A percentile compares a stretch with the other conserved stretches of the same genome.
Conservation (phyloP, 768 basidiomycete genomes). For the Xanthoconium purpureum region DNA sequence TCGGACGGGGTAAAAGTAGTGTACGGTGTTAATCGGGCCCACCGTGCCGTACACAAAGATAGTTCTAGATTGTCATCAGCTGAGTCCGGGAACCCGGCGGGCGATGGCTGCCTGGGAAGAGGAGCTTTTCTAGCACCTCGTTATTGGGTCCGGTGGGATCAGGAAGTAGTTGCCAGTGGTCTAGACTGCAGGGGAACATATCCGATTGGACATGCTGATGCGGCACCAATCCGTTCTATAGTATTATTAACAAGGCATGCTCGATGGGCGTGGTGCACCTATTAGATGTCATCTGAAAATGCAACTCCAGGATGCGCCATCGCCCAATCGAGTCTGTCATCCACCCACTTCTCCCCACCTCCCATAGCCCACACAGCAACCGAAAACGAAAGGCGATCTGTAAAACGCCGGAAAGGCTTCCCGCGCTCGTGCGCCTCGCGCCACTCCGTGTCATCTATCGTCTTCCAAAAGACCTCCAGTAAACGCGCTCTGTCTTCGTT, state of each 20-base stretch:
- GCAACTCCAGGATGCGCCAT: neutral
- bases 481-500: neutral
- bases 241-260: too few species aligned
- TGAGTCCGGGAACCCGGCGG: neutral
- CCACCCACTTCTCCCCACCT: neutral
- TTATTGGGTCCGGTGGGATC: neutral
- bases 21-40: neutral
- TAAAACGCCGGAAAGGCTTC: neutral
- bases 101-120: conserved; percentile 11
- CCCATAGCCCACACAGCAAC: neutral
- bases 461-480: neutral
- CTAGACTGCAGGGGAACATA: too few species aligned
- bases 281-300: neutral
- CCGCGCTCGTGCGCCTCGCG: neutral
- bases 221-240: too few species aligned
- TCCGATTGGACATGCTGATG: too few species aligned
- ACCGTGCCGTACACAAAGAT: conserved; percentile 4
- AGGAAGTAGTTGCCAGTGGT: too few species aligned
- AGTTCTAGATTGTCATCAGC: conserved; percentile 7
- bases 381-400: neutral
- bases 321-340: neutral
- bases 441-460: neutral
- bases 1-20: neutral
- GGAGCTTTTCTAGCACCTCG: too few species aligned
- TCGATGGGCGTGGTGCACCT: too few species aligned